A percentile compares a stretch with the other conserved stretches of the same genome.
Evolutionary conservation across 441 rosid genomes (phyloP).

Genomic region (Hura crepitans): DNA sequence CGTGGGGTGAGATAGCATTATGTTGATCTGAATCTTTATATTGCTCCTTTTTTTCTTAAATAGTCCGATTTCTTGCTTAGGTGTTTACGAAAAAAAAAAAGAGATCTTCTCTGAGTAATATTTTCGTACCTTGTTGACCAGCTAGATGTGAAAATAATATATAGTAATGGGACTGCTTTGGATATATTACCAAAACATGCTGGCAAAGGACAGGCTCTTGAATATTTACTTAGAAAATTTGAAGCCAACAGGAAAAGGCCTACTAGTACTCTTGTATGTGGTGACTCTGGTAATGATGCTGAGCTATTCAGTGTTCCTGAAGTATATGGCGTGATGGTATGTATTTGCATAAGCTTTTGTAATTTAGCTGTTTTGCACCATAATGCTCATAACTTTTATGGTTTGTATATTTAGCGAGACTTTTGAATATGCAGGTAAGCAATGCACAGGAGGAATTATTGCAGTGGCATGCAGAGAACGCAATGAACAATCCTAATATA

Average conservation of each 20-base stretch:
- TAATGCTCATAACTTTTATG: background rate
- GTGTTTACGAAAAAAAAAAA: too few relatives aligned
- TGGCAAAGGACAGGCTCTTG: conserved; percentile 94
- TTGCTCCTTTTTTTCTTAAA: background rate
- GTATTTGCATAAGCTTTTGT: conserved; percentile 30
- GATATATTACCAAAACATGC: conserved; percentile 88
- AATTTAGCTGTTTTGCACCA: background rate
- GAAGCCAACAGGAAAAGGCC: conserved; percentile 59
- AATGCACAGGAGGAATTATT: conserved; percentile 90
- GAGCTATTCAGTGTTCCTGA: conserved; percentile 79
- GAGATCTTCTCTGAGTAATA: background rate
- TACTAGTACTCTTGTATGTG: conserved; percentile 77
- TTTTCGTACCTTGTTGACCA: conserved; percentile 30
- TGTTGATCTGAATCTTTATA: background rate
- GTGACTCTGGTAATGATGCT: conserved; percentile 97
- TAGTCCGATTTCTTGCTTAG: background rate
- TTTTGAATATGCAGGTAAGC: conserved; percentile 48
- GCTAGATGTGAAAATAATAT: conserved; percentile 85
- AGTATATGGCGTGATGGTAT: conserved; percentile 87
- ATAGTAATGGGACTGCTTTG: conserved; percentile 81
- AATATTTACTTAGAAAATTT: conserved; percentile 70
- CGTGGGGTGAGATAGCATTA: conserved; percentile 50
- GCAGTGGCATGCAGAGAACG: conserved; percentile 78
- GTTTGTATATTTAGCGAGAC: background rate
- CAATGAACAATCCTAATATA: conserved; percentile 61